A percentile compares a stretch with the other conserved stretches of the same genome.
phyloP scores from a whole-genome alignment of 2,329 filamentous ascomycete genomes.

The Claviceps capensis region DNA sequence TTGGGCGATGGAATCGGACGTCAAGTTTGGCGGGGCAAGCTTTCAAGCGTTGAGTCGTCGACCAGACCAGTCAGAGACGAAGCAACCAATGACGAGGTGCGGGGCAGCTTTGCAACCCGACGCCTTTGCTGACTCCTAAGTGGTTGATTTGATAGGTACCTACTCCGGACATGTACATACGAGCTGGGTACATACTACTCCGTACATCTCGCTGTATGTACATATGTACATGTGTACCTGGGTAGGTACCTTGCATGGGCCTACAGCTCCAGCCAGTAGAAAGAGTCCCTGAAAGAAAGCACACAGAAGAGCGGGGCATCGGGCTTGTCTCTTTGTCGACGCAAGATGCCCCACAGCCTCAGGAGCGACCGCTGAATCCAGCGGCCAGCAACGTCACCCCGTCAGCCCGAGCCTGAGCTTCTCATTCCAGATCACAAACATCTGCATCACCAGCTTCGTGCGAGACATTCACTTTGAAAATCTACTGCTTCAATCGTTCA shows the following conservation, averaged over 20 bases:
- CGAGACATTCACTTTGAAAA: background rate
- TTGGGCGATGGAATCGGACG: constrained; percentile 2
- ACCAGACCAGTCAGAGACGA: too few relatives aligned
- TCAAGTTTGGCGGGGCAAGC: constrained; percentile 8
- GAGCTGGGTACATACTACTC: too few relatives aligned
- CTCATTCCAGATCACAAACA: constrained; percentile 2
- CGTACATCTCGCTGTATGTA: too few relatives aligned
- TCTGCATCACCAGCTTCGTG: constrained; percentile 2
- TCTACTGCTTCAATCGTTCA: background rate
- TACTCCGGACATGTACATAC: too few relatives aligned
- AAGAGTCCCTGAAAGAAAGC: too few relatives aligned
- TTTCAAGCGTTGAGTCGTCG: background rate
- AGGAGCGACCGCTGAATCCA: constrained; percentile 1
- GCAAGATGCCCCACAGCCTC: constrained; percentile 2
- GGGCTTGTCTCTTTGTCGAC: background rate
- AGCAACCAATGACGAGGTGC: background rate
- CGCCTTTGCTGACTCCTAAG: too few relatives aligned
- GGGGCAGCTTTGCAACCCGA: background rate
- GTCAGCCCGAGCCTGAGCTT: constrained; percentile 7
- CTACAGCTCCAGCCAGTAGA: too few relatives aligned
- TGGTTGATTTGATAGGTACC: too few relatives aligned
- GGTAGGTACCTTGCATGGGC: too few relatives aligned
- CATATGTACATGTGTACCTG: too few relatives aligned
- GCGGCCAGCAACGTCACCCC: constrained; percentile 7
- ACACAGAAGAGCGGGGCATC: too few relatives aligned